A percentile compares a stretch with the other conserved stretches of the same genome.
These are phyloP conservation scores for Yarrowia bubula DNA, from an alignment of 805 yeast species.

Conservation along the genomic window DNA sequence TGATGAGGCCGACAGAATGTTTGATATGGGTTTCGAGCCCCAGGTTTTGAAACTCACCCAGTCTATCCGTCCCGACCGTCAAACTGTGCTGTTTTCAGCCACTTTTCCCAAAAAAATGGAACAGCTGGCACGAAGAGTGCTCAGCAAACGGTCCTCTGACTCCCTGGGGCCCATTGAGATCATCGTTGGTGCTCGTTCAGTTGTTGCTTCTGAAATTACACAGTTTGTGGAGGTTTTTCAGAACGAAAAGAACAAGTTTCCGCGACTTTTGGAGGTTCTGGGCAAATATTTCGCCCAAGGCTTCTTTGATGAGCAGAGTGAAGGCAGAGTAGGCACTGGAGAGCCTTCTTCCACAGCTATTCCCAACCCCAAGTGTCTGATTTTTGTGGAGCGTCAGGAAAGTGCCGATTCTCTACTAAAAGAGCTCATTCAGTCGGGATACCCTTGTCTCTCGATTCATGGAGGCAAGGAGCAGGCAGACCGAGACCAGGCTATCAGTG, in stretches of 20 bases:
- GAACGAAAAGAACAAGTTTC: conserved; percentile 54
- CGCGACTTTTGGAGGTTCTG: conserved; percentile 53
- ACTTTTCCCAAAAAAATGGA: conserved; percentile 86
- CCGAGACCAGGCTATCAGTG: conserved; percentile 68
- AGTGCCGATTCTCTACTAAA: conserved; percentile 70
- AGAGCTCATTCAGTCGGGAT: conserved; percentile 52
- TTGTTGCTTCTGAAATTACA: conserved; percentile 75
- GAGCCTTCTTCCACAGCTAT: background rate
- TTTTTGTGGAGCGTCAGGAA: conserved; percentile 88
- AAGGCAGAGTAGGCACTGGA: conserved; percentile 35
- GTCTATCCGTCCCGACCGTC: conserved; percentile 79
- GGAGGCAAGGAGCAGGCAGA: conserved; percentile 91
- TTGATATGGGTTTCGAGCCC: conserved; percentile 96
- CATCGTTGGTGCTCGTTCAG: conserved; percentile 72
- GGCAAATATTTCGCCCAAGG: conserved; percentile 39
- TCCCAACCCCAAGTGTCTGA: conserved; percentile 45
- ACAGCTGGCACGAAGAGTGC: conserved; percentile 61
- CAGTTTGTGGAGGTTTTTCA: conserved; percentile 66
- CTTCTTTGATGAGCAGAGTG: conserved; percentile 38
- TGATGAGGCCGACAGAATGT: conserved; percentile 96
- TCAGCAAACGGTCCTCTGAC: conserved; percentile 40
- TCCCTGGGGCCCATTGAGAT: conserved; percentile 59
- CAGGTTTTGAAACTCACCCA: conserved; percentile 79
- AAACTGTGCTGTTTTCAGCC: conserved; percentile 88
- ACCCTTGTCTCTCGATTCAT: conserved; percentile 69